Percentiles rank a stretch among this genome's conserved stretches.
Conservation (phyloP, 768 basidiomycete genomes). For the Mycena rebaudengoi region DNA sequence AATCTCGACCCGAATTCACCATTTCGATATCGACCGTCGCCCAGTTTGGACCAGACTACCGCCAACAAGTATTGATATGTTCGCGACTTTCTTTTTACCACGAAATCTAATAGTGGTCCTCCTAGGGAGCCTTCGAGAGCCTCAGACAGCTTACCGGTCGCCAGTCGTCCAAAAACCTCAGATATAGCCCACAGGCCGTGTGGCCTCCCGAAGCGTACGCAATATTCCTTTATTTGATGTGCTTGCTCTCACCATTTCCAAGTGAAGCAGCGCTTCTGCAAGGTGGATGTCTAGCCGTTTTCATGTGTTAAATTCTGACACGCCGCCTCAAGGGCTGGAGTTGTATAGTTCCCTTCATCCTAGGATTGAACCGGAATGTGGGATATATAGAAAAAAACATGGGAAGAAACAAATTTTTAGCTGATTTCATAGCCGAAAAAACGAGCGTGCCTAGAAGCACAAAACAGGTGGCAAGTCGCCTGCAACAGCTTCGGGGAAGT, state of each 20-base stretch:
- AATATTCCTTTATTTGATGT: neutral
- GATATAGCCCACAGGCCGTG: neutral
- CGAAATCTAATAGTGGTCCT: too few species aligned
- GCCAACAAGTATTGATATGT: too few species aligned
- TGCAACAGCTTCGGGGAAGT: conserved; percentile 4
- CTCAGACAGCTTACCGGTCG: neutral
- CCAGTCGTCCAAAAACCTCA: neutral
- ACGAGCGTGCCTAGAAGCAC: neutral
- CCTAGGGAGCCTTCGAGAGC: too few species aligned
- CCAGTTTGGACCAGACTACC: too few species aligned
- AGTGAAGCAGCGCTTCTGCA: conserved; percentile 8
- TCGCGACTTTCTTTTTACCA: too few species aligned
- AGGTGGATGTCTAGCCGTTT: neutral
- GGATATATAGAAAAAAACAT: neutral
- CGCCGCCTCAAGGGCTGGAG: conserved; percentile 1
- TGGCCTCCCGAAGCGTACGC: conserved; percentile 4
- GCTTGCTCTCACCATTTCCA: neutral
- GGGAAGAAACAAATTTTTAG: neutral
- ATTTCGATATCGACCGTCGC: too few species aligned
- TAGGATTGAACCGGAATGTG: neutral
- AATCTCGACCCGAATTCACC: too few species aligned
- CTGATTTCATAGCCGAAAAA: neutral
- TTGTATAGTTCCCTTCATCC: neutral
- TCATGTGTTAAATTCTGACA: neutral
- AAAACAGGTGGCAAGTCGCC: conserved; percentile 13